Evolutionary conservation across 1,139 yeast species (phyloP), one percentile per base, ranked within the genome.

Genomic region (Geotrichum aggregatum): DNA sequence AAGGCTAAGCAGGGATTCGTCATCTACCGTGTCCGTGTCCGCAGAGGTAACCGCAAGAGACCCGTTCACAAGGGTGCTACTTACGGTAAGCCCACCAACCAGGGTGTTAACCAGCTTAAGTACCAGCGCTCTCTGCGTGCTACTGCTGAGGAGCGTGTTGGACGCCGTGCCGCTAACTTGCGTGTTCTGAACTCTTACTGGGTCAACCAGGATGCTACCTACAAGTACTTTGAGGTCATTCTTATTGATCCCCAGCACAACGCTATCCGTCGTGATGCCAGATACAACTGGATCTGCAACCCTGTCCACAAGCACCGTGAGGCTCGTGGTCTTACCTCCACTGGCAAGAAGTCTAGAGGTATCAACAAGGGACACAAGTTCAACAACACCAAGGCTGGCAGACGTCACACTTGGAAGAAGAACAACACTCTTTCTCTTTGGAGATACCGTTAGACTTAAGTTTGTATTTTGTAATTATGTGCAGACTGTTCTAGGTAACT

Each of bases 1-100:
- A 92, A 92, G 86, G 98, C 98, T 79, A 92, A 92, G 86, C 98
- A 92, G 82, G 98, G 98, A 69, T 92, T 87, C 75, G 97, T 87
- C 66, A 82, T 92, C 83, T 92, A 79, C 96, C 87, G 98, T 79
- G 79, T 91, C 76, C 89, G 98, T 80, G 98, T 92, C 71, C 89
- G 98, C 83, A 88, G 98, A 82, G 98, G 98, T 83, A 92, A 94
- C 83, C 91, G 98, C 85, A 92, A 92, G 96, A 88, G 96, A 82
- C 98, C 97, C 71, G 98, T 86, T 72, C 91, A 95, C 81, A 92
- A 92, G 92, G 98, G 98, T 87, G 98, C 97, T 71, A 92, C 98
- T 75, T 91, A 91, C 85, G 98, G 98, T 87, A 92, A 92, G 87
- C 98, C 98, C 84, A 92, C 98, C 82, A 92, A 92, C 95, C 96